These are phyloP conservation scores for Salvia hispanica DNA, from an alignment of 257 asterid species.

Conservation along the genomic window DNA sequence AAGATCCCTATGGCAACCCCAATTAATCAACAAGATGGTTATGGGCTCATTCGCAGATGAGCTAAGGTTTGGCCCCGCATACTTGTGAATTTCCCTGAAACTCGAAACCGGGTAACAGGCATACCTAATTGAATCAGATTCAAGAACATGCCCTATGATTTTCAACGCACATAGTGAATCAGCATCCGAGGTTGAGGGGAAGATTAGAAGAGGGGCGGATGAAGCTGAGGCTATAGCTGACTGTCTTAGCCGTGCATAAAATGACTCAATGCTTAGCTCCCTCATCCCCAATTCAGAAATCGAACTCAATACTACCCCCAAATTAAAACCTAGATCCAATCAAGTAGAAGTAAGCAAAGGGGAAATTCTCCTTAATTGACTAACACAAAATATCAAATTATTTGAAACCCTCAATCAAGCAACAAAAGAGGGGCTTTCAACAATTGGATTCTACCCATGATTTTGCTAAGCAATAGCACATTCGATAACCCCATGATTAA, in stretches of 20 bases:
- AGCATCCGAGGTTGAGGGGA: constrained; percentile 94
- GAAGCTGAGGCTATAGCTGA: constrained; percentile 75
- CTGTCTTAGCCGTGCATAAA: constrained; percentile 60
- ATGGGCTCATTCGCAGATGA: constrained; percentile 58
- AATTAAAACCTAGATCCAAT: constrained; percentile 10
- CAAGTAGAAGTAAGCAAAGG: background rate
- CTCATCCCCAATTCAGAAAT: constrained; percentile 43
- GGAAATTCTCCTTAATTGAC: background rate
- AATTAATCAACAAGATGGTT: constrained; percentile 80
- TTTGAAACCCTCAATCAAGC: background rate
- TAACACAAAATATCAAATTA: background rate
- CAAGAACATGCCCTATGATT: constrained; percentile 81
- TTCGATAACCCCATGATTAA: background rate
- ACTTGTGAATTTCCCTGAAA: constrained; percentile 84
- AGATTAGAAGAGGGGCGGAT: constrained; percentile 69
- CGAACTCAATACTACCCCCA: background rate
- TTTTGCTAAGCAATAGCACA: background rate
- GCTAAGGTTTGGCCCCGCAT: constrained; percentile 61
- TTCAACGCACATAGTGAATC: constrained; percentile 91
- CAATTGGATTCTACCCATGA: background rate
- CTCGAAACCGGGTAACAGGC: constrained; percentile 96
- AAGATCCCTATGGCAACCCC: constrained; percentile 99
- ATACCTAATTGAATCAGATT: constrained; percentile 90
- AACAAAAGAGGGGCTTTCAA: background rate
- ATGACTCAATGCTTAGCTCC: constrained; percentile 72